phyloP scores from a whole-genome alignment of 1,139 yeast genomes.

The Pichia norvegensis region DNA sequence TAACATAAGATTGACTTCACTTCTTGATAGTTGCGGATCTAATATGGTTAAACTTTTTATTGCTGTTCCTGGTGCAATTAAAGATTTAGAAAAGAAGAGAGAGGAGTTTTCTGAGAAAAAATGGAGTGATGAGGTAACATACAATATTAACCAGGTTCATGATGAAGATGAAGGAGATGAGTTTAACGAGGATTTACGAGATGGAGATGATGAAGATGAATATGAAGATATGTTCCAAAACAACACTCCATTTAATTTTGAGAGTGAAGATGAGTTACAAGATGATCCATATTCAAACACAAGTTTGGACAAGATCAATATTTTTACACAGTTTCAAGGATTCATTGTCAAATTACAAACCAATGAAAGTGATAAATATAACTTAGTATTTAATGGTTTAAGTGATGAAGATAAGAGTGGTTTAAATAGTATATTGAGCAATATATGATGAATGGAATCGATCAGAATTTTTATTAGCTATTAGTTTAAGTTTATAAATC shows the following conservation, averaged over 20 bases:
- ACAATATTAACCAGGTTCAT: conserved; percentile 24
- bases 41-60: conserved; percentile 44
- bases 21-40: conserved; percentile 38
- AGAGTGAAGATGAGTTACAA: conserved; percentile 32
- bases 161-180: conserved; percentile 39
- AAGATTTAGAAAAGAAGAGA: conserved; percentile 54
- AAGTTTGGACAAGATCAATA: conserved; percentile 66
- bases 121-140: conserved; percentile 19
- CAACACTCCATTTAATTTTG: conserved; percentile 15
- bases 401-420: conserved; percentile 6
- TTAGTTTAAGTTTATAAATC: no score
- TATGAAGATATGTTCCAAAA: conserved; percentile 19
- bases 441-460: background rate
- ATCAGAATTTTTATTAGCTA: no score
- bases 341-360: conserved; percentile 32
- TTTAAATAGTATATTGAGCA: conserved; percentile 2
- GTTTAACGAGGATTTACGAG: conserved; percentile 29
- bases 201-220: conserved; percentile 17
- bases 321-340: conserved; percentile 46
- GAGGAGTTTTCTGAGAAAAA: conserved; percentile 40
- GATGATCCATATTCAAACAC: conserved; percentile 82
- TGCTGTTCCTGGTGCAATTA: conserved; percentile 64
- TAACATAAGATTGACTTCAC: conserved; percentile 23
- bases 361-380: conserved; percentile 30
- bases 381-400: conserved; percentile 8